Percentiles rank a stretch among this genome's conserved stretches.
Conservation (phyloP, 139 green algal genomes). For the Chlamydomonas sp. region DNA sequence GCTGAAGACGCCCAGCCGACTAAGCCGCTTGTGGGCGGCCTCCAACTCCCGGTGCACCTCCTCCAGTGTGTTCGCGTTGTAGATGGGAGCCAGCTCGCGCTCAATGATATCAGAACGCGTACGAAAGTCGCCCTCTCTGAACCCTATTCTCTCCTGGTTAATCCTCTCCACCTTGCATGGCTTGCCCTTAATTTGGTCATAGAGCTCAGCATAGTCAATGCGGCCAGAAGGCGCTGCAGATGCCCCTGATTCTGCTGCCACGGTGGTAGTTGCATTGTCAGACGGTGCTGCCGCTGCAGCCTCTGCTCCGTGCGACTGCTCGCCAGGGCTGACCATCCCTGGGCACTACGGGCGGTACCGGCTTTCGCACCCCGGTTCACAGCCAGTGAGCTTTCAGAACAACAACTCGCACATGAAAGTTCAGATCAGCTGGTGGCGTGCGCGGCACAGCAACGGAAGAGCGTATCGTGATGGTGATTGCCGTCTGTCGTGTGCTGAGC, state of each 20-base stretch:
- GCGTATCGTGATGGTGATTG: too few species aligned
- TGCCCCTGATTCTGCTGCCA: background rate
- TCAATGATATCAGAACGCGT: slow-evolving; percentile 48
- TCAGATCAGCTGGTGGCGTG: too few species aligned
- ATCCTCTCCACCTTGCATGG: slow-evolving; percentile 46
- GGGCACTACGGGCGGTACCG: too few species aligned
- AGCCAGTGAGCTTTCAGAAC: too few species aligned
- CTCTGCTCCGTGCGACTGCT: too few species aligned
- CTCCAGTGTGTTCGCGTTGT: slow-evolving; percentile 65
- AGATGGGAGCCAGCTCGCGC: slow-evolving; percentile 54
- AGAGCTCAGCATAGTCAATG: slow-evolving; percentile 44
- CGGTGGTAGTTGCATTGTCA: background rate
- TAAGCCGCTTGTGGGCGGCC: slow-evolving; percentile 59
- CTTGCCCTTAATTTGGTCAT: slow-evolving; percentile 50
- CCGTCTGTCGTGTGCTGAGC: too few species aligned
- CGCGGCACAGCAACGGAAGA: too few species aligned
- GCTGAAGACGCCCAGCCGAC: slow-evolving; percentile 73
- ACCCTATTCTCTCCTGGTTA: slow-evolving; percentile 28
- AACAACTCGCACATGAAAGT: too few species aligned
- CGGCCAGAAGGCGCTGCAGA: background rate
- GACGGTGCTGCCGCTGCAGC: background rate
- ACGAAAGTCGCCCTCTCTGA: slow-evolving; percentile 15
- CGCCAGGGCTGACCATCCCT: too few species aligned
- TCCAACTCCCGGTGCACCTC: slow-evolving; percentile 74
- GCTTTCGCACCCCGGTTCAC: too few species aligned